A percentile compares a stretch with the other conserved stretches of the same genome.
Conservation (phyloP, 1,284 basidiomycete species). For the Calocybe gambosa region DNA sequence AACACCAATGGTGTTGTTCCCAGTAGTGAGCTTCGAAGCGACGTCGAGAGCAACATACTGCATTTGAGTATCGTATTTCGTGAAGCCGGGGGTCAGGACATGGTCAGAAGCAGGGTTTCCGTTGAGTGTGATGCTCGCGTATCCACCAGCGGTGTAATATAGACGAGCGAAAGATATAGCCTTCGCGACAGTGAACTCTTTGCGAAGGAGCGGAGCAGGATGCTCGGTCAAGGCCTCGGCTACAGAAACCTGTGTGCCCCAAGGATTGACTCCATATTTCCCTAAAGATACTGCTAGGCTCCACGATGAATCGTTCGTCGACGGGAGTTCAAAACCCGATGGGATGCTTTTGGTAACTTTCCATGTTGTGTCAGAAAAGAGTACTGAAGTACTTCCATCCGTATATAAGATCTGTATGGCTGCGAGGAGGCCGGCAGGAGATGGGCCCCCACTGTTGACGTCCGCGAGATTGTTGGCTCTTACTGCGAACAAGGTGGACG, state of each 20-base stretch:
- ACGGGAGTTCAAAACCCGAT: constrained; percentile 9
- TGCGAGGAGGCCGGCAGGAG: constrained; percentile 20
- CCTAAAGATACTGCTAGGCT: constrained; percentile 17
- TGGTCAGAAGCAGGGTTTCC: constrained; percentile 21
- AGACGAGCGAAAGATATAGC: constrained; percentile 20
- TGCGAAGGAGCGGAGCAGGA: constrained; percentile 23
- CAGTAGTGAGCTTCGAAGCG: constrained; percentile 10
- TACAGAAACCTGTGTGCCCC: constrained; percentile 15
- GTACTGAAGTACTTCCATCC: constrained; percentile 5
- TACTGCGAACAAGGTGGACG: constrained; percentile 20
- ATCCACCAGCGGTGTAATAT: constrained; percentile 24
- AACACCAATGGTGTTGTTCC: constrained; percentile 19
- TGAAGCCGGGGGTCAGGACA: constrained; percentile 24
- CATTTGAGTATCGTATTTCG: constrained; percentile 22
- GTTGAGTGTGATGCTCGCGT: constrained; percentile 22
- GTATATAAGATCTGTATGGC: constrained; percentile 12
- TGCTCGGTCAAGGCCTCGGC: constrained; percentile 22
- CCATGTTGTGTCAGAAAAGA: constrained; percentile 14
- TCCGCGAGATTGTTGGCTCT: constrained; percentile 21
- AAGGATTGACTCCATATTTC: constrained; percentile 20
- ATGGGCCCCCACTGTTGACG: constrained; percentile 17
- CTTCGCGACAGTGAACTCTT: constrained; percentile 18
- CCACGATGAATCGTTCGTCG: constrained; percentile 20
- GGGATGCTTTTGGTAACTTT: constrained; percentile 10
- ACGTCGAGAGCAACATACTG: constrained; percentile 24